Evolutionary conservation across 2,329 filamentous ascomycete species (phyloP), one percentile per base, ranked within the genome.

Genomic region (Thielaviopsis punctulata): DNA sequence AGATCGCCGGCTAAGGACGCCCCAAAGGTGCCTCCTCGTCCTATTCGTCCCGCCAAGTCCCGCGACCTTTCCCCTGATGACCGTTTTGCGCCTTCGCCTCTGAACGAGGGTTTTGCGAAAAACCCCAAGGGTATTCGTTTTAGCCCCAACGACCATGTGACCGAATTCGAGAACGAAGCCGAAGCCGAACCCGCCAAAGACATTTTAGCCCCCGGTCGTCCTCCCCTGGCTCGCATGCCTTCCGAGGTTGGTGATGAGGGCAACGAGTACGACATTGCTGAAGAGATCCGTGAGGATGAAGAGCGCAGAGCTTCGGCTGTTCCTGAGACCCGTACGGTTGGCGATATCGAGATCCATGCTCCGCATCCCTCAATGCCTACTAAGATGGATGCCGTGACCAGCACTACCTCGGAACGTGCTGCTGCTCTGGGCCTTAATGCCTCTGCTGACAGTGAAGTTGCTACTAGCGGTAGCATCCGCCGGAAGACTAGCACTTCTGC

Each of bases 341-440:
- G 78, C 58, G 79, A 83, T 53, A 69, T 95, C 60, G 84, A 92
- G 66, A 77, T 96, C 54, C 80, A 94, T 66, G 88, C 89, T 54
- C 90, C 90, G 2, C 92, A 82, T 66, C 88, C 90, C 5, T 93
- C 88, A 13, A 73, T 95, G 57, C 84, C 89, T 9, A 79, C 78
- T 12, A 51, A 46, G 45, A 86, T 95, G 49, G 79, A 84, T 63
- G 73, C 77, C 13, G 88, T 95, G 56, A 95, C 90, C 30, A 82
- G 86, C 58, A 95, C 89, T 58, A 88, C 95, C 68, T 94, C 87
- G n/a, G 79, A 82, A 47, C 80, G 82, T 63, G 88, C 87, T 56
- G 86, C 86, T 18, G 79, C 84, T n/a, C 87, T 82, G 56, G 89
- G 88, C 57, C 79, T 95, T 62, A 87, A 86, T 57, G 57, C 62